phyloP scores from a whole-genome alignment of 148 eudicot species.

The Camellia japonica region DNA sequence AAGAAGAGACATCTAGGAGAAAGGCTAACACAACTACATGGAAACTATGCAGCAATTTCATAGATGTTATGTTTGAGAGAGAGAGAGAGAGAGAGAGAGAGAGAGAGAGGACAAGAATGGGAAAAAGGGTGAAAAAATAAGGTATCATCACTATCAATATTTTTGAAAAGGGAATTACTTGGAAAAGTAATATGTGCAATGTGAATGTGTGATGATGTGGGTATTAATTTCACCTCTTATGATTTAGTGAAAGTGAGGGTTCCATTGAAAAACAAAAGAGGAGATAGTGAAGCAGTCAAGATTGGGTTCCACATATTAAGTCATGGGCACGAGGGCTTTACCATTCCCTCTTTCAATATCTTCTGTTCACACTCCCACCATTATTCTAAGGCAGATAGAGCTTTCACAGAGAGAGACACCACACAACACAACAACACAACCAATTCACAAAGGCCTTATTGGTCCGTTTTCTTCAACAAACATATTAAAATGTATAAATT shows the following conservation, averaged over 20 bases:
- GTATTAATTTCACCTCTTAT: no score
- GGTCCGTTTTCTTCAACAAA: background rate
- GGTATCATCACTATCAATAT: background rate
- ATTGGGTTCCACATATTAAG: background rate
- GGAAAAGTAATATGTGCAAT: no score
- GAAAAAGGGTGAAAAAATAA: no score
- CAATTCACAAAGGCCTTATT: no score
- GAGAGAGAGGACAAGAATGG: no score
- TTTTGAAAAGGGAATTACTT: no score
- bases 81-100: no score
- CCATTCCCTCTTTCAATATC: background rate
- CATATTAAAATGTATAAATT: background rate
- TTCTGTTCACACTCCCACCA: slow-evolving; percentile 4
- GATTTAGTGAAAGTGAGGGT: background rate
- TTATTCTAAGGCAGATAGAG: background rate
- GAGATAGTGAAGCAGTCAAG: background rate
- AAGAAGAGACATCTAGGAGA: background rate
- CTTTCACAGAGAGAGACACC: background rate
- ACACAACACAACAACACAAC: no score
- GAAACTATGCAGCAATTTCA: slow-evolving; percentile 11
- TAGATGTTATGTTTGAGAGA: background rate
- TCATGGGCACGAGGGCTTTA: background rate
- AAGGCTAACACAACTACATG: background rate
- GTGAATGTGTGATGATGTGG: no score
- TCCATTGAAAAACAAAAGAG: background rate